Conservation (phyloP, 129 eudicot species). For the Flaveria bidentis region DNA sequence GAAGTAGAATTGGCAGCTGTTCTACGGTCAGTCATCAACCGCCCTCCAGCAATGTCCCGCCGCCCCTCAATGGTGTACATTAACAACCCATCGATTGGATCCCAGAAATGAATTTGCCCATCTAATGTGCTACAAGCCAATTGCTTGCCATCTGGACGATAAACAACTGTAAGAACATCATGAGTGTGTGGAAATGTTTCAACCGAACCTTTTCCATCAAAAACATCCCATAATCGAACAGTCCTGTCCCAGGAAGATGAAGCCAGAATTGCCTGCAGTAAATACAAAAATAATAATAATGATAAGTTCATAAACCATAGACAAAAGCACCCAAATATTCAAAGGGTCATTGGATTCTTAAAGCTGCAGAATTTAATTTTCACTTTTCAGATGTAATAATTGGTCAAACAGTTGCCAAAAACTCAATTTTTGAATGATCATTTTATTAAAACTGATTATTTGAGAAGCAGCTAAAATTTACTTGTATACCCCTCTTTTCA, state of each 20-base stretch:
- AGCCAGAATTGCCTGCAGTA: conserved; percentile 67
- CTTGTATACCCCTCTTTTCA: not conserved
- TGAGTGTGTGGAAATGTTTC: conserved; percentile 87
- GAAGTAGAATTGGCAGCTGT: conserved; percentile 83
- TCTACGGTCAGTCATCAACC: conserved; percentile 92
- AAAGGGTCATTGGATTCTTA: too few relatives aligned
- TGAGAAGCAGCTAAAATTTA: not conserved
- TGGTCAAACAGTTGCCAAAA: not conserved
- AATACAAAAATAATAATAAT: not conserved
- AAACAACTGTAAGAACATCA: conserved; percentile 90
- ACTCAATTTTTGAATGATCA: not conserved
- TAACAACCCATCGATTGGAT: conserved; percentile 73
- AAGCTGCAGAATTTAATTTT: too few relatives aligned
- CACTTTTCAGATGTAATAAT: not conserved
- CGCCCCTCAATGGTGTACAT: conserved; percentile 98
- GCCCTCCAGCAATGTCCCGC: conserved; percentile 94
- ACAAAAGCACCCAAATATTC: too few relatives aligned
- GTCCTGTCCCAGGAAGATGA: conserved; percentile 99
- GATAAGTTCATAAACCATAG: not conserved
- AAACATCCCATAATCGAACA: conserved; percentile 91
- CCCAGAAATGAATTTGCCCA: conserved; percentile 96
- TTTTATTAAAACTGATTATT: not conserved
- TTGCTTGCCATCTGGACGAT: conserved; percentile 98
- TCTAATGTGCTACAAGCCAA: conserved; percentile 92
- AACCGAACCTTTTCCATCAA: conserved; percentile 87